Percentiles rank a stretch among this genome's conserved stretches.
Conservation (phyloP, 257 asterid species). For the Scutellaria minor region DNA sequence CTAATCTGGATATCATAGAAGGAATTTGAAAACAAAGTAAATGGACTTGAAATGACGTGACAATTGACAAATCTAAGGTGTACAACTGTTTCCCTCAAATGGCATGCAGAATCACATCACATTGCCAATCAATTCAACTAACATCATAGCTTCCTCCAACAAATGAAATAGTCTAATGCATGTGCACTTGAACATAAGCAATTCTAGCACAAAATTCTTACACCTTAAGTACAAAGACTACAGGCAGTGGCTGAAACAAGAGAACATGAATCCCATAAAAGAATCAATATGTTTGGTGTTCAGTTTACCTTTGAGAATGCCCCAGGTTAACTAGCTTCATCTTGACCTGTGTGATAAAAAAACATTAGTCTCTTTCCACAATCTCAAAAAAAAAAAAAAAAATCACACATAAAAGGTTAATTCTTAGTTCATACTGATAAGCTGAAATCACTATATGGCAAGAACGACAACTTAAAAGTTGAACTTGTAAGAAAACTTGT, state of each 20-base stretch:
- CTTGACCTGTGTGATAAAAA: slow-evolving; percentile 66
- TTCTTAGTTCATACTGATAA: slow-evolving; percentile 18
- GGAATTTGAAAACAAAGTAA: slow-evolving; percentile 1
- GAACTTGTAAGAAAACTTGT: slow-evolving; percentile 18
- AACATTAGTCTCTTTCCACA: slow-evolving; percentile 29
- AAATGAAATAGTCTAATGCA: not conserved
- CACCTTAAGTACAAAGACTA: not conserved
- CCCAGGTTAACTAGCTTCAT: slow-evolving; percentile 81
- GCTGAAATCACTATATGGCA: not conserved
- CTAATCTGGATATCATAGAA: not conserved
- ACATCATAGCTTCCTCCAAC: slow-evolving; percentile 16
- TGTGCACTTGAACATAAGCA: slow-evolving; percentile 17
- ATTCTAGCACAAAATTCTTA: slow-evolving; percentile 14
- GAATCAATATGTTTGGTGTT: not conserved
- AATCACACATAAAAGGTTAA: slow-evolving; percentile 5
- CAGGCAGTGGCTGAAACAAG: not conserved
- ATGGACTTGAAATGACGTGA: not conserved
- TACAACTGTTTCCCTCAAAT: not conserved
- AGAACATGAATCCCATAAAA: not conserved
- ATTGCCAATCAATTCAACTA: not conserved
- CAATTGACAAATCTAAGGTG: not conserved
- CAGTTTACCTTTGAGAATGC: slow-evolving; percentile 81
- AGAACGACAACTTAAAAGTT: not conserved
- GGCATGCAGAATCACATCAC: not conserved
- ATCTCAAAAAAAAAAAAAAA: slow-evolving; percentile 7